phyloP scores from a whole-genome alignment of 208 protist genomes.

The Acanthamoeba polyphaga region DNA sequence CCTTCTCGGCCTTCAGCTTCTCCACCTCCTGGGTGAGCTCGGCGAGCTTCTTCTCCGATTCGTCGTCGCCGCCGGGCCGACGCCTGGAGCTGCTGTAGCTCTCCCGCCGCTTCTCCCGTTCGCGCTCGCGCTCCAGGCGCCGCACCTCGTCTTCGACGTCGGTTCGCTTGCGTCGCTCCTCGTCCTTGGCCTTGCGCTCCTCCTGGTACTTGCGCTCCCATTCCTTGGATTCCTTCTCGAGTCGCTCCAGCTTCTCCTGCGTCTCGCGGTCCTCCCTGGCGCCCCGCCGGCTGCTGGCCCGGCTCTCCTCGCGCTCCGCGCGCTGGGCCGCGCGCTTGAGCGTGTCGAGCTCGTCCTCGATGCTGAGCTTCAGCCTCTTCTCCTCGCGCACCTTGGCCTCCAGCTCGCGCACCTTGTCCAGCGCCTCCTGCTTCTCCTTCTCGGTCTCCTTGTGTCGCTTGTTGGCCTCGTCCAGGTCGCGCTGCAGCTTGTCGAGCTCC shows the following conservation, averaged over 20 bases:
- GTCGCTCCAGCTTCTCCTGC: constrained; percentile 48
- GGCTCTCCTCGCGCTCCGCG: constrained; percentile 7
- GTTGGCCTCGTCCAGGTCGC: background rate
- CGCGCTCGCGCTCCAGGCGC: constrained; percentile 22
- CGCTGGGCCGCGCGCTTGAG: constrained; percentile 38
- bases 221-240: constrained; percentile 38
- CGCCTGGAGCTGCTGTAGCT: constrained; percentile 25
- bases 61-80: background rate
- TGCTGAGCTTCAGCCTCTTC: background rate
- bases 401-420: constrained; percentile 24
- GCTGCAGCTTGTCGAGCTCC: background rate
- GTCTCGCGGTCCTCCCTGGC: constrained; percentile 6
- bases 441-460: constrained; percentile 21
- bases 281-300: background rate
- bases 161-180: constrained; percentile 11
- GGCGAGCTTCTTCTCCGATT: constrained; percentile 4
- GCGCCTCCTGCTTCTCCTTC: constrained; percentile 31
- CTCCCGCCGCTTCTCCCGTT: background rate
- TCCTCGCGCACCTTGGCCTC: constrained; percentile 39
- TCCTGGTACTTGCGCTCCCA: constrained; percentile 45
- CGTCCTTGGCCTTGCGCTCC: constrained; percentile 55
- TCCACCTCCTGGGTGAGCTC: constrained; percentile 44
- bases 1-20: constrained; percentile 26
- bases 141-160: background rate
- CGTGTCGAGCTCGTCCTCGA: constrained; percentile 53